These are phyloP conservation scores for Paecilomyces variotii DNA, from an alignment of 2,329 filamentous ascomycete genomes.

Conservation along the genomic window DNA sequence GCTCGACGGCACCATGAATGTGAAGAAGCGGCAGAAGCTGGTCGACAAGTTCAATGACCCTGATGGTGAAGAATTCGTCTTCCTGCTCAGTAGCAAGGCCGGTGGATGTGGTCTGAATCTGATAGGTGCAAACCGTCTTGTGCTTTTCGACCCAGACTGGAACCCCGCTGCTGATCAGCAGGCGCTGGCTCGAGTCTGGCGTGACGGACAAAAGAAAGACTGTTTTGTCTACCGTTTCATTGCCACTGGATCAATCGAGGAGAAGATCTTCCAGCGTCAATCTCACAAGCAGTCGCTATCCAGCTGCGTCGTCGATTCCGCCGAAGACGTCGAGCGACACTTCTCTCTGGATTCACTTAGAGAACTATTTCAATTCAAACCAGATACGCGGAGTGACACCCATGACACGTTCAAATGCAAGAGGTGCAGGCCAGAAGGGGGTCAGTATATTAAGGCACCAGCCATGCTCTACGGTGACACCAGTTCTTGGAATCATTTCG, in stretches of 20 bases:
- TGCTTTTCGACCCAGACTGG: slow-evolving; percentile 96
- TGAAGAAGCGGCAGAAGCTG: slow-evolving; percentile 92
- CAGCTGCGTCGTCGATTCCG: slow-evolving; percentile 91
- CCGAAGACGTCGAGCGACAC: slow-evolving; percentile 93
- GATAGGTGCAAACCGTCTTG: slow-evolving; percentile 86
- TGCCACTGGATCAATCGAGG: slow-evolving; percentile 92
- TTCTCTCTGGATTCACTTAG: slow-evolving; percentile 86
- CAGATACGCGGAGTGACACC: slow-evolving; percentile 79
- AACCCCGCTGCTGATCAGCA: slow-evolving; percentile 97
- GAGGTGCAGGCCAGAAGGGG: slow-evolving; percentile 79
- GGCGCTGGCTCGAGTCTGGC: slow-evolving; percentile 93
- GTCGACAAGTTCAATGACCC: slow-evolving; percentile 98
- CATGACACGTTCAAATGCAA: slow-evolving; percentile 99
- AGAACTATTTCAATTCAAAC: slow-evolving; percentile 88
- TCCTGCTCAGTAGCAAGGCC: slow-evolving; percentile 92
- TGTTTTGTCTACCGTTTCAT: slow-evolving; percentile 99
- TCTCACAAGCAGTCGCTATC: slow-evolving; percentile 97
- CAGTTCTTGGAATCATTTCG: slow-evolving; percentile 98
- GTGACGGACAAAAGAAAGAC: slow-evolving; percentile 97
- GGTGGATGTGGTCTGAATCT: slow-evolving; percentile 94
- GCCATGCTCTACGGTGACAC: slow-evolving; percentile 97
- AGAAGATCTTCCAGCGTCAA: slow-evolving; percentile 98
- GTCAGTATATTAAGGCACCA: slow-evolving; percentile 79
- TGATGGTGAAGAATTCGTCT: slow-evolving; percentile 80
- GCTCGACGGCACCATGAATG: slow-evolving; percentile 94